Evolutionary conservation across 345 rosid genomes (phyloP), one percentile per base, ranked within the genome.

Genomic region (Syzygium oleosum): DNA sequence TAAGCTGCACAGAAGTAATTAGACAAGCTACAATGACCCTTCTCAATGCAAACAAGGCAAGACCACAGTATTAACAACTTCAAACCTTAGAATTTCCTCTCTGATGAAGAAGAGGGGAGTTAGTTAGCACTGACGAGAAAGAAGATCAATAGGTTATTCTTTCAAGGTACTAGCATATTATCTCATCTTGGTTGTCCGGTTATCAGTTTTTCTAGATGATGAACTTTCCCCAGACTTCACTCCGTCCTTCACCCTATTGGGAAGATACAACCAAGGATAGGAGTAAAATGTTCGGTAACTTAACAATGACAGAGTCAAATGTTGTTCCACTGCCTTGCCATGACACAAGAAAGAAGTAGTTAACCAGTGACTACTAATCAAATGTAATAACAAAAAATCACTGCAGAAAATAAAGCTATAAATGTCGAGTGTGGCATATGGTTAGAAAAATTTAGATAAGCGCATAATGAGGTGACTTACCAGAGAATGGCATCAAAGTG

Each of bases 401-500:
- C 31, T 7, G 17, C 79, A 68, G 34, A 31, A 65, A 65, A 29
- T 7, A 65, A 65, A 68, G 46, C 80, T 68, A 68, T 34, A 68
- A 4, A 68, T 68, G 46, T 68, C 22, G 46, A 34, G 46, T 34
- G 25, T 3, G 6, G 80, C 7, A 3, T 34, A 34, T 38, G 80
- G 13, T 34, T 2, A n/a, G 79, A 86, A 86, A 58, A 23, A 55
- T 29, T 38, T 16, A 19, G 13, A 14, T 77, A 12, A 54, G 51
- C 9, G 73, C 43, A 29, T 49, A 55, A 12, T 77, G 23, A 80
- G 21, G 85, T 54, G 31, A 84, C 91, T 59, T 91, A 96, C 96
- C 41, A 34, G 95, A 85, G 41, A 93, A 95, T 85, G 98, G 98
- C 92, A 91, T 88, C 43, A 95, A 55, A 34, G 94, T 92, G 86